A percentile compares a stretch with the other conserved stretches of the same genome.
These are phyloP conservation scores for Fusarium sp. DNA, from an alignment of 2,329 filamentous ascomycete species.

Conservation along the genomic window DNA sequence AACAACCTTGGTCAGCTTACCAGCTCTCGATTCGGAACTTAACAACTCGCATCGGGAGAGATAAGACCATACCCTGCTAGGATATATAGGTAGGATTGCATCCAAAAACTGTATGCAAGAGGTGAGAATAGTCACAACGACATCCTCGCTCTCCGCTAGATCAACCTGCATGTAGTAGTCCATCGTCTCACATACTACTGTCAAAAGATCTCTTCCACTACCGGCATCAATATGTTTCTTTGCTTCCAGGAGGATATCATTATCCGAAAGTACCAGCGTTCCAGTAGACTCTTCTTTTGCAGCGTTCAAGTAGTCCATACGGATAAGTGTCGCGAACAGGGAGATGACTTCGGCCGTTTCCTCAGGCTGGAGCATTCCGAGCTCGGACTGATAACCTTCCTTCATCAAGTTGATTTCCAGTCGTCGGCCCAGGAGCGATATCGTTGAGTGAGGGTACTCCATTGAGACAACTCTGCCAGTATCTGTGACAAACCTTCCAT, in stretches of 20 bases:
- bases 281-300: slow-evolving; percentile 37
- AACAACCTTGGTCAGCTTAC: slow-evolving; percentile 82
- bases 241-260: slow-evolving; percentile 66
- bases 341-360: slow-evolving; percentile 80
- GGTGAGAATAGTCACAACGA: slow-evolving; percentile 74
- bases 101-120: slow-evolving; percentile 86
- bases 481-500: slow-evolving; percentile 81
- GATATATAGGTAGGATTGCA: slow-evolving; percentile 78
- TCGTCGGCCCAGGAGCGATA: slow-evolving; percentile 83
- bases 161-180: slow-evolving; percentile 76
- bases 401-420: slow-evolving; percentile 76
- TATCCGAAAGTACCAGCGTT: slow-evolving; percentile 54
- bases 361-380: slow-evolving; percentile 68
- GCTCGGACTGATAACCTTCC: slow-evolving; percentile 65
- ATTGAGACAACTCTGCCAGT: slow-evolving; percentile 80
- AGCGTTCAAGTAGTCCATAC: slow-evolving; percentile 61
- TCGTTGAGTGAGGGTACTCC: slow-evolving; percentile 83
- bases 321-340: slow-evolving; percentile 78
- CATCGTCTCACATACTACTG: slow-evolving; percentile 86
- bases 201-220: slow-evolving; percentile 80
- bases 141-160: slow-evolving; percentile 67
- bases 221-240: slow-evolving; percentile 64
- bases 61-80: slow-evolving; percentile 90
- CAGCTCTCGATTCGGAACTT: slow-evolving; percentile 79
- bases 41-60: slow-evolving; percentile 85